Evolutionary conservation across 257 asterid genomes (phyloP), one percentile per base, ranked within the genome.

Genomic region (Forsythia suspensa): DNA sequence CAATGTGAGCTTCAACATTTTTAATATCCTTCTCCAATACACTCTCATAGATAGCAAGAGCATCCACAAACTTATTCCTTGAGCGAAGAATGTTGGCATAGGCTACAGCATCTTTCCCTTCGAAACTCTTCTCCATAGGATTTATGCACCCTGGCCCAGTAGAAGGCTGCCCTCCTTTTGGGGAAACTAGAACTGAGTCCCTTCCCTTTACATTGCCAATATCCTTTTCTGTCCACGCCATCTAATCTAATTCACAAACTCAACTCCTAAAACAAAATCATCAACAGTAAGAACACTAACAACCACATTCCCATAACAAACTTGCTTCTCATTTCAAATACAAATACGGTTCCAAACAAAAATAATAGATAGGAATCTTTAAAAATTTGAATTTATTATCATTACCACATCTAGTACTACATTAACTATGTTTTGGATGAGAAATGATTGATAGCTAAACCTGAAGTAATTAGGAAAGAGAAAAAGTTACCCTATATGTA

Each of bases 21-120:
- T 84, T 88, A 74, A 73, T 66, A 52, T 96, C 94, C 82, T 89
- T 94, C 87, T 91, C 92, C 87, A 92, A 69, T 72, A 94, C 85
- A 72, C 88, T 83, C 83, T 90, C 95, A 76, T 94, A 96, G 71
- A 92, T 92, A 59, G 91, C 83, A 77, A 96, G 91, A 43, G 99
- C 98, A 77, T 94, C 98, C 72, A 79, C 89, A 79, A 91, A 96
- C 81, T 96, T 94, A 83, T 90, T 94, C 84, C 98, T 88, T 72
- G 97, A 92, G 38, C 98, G 98, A 69, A 96, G 98, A 76, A 91
- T 89, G 90, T 90, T 86, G 39, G 97, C 99, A 88, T 87, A 94
- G 66, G 97, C 85, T 80, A 96, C 84, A 52, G 89, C 96, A 85
- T 92, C 94, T 81, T 90, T 91, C 75, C 89, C 92, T 79, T 90